A percentile compares a stretch with the other conserved stretches of the same genome.
phyloP scores from a whole-genome alignment of 441 rosid species.

The Erodium moschatum region DNA sequence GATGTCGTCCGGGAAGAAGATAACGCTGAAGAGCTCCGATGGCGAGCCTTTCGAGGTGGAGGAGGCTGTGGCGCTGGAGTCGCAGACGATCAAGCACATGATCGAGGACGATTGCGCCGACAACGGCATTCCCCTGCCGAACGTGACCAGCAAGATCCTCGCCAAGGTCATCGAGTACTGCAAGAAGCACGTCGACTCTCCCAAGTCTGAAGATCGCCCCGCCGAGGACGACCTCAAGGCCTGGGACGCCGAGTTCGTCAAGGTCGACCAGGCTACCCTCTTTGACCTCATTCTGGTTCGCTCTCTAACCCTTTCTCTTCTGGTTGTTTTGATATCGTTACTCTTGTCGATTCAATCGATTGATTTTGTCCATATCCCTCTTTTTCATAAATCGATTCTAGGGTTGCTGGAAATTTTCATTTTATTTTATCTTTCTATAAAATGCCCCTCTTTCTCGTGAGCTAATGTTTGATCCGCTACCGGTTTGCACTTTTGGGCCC shows the following conservation, averaged over 20 bases:
- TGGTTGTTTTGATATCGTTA: neutral
- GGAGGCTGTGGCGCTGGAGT: constrained; percentile 46
- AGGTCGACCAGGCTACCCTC: constrained; percentile 59
- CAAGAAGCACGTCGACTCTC: constrained; percentile 46
- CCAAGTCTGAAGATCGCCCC: constrained; percentile 32
- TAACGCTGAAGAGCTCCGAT: constrained; percentile 51
- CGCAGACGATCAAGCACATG: constrained; percentile 52
- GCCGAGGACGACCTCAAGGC: constrained; percentile 36
- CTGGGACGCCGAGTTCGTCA: constrained; percentile 64
- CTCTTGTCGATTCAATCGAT: neutral
- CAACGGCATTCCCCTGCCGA: constrained; percentile 45
- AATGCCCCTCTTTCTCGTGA: too few species aligned
- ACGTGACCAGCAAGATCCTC: constrained; percentile 51
- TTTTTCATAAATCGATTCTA: too few species aligned
- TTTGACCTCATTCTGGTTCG: constrained; percentile 56
- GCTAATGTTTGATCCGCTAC: too few species aligned
- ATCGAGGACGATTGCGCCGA: constrained; percentile 55
- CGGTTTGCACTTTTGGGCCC: too few species aligned
- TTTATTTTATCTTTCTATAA: too few species aligned
- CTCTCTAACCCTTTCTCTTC: neutral
- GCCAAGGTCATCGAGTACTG: constrained; percentile 61
- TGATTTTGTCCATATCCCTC: too few species aligned
- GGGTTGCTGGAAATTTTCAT: too few species aligned
- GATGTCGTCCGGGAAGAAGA: constrained; percentile 34
- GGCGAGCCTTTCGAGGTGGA: constrained; percentile 54